These are phyloP conservation scores for Fusarium sterilihyphosum DNA, from an alignment of 2,329 filamentous ascomycete genomes.

Conservation along the genomic window DNA sequence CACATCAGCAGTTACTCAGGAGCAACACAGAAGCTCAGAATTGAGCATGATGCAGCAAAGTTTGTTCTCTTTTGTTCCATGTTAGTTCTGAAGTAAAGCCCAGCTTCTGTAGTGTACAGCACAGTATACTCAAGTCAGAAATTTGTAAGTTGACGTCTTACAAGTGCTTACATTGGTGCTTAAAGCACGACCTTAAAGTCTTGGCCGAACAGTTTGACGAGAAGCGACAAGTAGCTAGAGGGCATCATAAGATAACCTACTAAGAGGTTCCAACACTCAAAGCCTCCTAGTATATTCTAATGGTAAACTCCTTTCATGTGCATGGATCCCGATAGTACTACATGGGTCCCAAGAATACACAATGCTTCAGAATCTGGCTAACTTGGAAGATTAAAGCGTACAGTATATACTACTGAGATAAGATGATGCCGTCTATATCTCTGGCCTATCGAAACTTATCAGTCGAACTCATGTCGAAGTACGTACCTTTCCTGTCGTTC, in stretches of 20 bases:
- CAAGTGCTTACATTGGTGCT: too few relatives aligned
- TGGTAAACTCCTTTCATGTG: too few relatives aligned
- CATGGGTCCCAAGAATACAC: neutral
- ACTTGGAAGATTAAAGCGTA: neutral
- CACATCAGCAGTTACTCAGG: too few relatives aligned
- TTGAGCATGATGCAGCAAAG: neutral
- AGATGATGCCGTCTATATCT: fast-evolving
- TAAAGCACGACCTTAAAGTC: neutral
- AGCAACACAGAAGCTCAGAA: neutral
- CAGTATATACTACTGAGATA: neutral
- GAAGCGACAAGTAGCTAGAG: too few relatives aligned
- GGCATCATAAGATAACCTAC: too few relatives aligned
- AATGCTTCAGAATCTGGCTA: neutral
- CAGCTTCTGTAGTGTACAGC: too few relatives aligned
- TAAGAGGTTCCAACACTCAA: neutral
- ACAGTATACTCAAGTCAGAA: fast-evolving
- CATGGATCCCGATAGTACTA: too few relatives aligned
- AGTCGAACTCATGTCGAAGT: neutral
- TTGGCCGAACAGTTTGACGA: neutral
- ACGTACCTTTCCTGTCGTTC: neutral
- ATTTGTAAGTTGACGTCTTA: neutral
- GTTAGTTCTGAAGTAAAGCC: neutral
- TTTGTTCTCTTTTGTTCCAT: neutral
- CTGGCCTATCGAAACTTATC: neutral
- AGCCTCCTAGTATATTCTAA: fast-evolving